phyloP scores from a whole-genome alignment of 1,139 yeast species.

The Suzukiozyma palmioleophila region DNA sequence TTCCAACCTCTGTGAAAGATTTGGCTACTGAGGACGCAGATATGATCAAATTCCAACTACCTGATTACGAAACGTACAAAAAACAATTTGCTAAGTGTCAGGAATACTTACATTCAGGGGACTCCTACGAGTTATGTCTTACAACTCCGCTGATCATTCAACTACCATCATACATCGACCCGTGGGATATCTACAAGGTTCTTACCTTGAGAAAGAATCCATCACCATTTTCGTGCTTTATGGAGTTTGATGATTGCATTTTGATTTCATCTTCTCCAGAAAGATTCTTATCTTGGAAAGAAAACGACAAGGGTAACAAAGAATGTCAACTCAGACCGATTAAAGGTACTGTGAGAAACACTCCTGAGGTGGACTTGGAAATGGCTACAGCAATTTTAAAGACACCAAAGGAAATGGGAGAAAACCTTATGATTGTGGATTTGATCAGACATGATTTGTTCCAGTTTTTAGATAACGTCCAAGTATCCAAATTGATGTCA shows the following conservation, averaged over 20 bases:
- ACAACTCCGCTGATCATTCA: constrained; percentile 71
- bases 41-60: constrained; percentile 40
- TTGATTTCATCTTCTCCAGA: constrained; percentile 93
- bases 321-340: constrained; percentile 85
- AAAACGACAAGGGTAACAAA: constrained; percentile 22
- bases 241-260: constrained; percentile 67
- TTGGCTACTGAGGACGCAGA: constrained; percentile 19
- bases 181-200: constrained; percentile 81
- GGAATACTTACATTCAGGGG: constrained; percentile 68
- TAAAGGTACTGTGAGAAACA: constrained; percentile 86
- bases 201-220: constrained; percentile 69
- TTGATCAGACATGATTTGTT: constrained; percentile 87
- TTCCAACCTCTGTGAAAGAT: constrained; percentile 26
- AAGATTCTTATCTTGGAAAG: constrained; percentile 79
- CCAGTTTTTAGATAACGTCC: constrained; percentile 61
- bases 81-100: constrained; percentile 63
- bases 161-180: constrained; percentile 39
- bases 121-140: constrained; percentile 89
- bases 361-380: constrained; percentile 44
- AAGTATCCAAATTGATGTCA: constrained; percentile 75
- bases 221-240: constrained; percentile 84
- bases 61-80: constrained; percentile 52
- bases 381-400: constrained; percentile 63
- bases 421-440: constrained; percentile 95
- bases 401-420: constrained; percentile 93